Evolutionary conservation across 2,329 filamentous ascomycete genomes (phyloP).

Genomic region (Elsinoe australis): DNA sequence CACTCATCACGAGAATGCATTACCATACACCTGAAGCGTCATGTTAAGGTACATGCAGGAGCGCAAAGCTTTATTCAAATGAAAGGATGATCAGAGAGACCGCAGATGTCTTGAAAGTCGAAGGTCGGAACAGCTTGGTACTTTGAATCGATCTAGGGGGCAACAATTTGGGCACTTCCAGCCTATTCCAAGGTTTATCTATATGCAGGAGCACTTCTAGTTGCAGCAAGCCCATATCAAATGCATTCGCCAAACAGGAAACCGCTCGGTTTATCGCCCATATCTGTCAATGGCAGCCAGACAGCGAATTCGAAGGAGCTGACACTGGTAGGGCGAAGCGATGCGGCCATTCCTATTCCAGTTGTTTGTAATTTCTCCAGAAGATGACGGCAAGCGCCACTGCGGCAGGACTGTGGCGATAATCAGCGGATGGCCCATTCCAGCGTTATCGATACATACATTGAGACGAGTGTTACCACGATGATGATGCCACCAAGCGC

Average conservation of each 20-base stretch:
- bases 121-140: too few species aligned
- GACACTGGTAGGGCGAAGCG: neutral
- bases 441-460: neutral
- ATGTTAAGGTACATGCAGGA: too few species aligned
- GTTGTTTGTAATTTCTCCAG: neutral
- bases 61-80: too few species aligned
- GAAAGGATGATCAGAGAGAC: too few species aligned
- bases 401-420: neutral
- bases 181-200: too few species aligned
- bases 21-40: too few species aligned
- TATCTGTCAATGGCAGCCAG: neutral
- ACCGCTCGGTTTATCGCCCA: neutral
- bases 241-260: neutral
- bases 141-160: too few species aligned
- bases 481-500: neutral
- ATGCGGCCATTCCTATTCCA: too few species aligned
- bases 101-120: too few species aligned
- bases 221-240: neutral
- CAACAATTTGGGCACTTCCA: too few species aligned
- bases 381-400: neutral
- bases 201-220: too few species aligned
- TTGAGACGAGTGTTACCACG: neutral
- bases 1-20: too few species aligned
- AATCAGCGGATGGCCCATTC: neutral
- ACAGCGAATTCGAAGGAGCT: neutral